Evolutionary conservation across 257 asterid genomes (phyloP).

Genomic region (Nemophila menziesii): DNA sequence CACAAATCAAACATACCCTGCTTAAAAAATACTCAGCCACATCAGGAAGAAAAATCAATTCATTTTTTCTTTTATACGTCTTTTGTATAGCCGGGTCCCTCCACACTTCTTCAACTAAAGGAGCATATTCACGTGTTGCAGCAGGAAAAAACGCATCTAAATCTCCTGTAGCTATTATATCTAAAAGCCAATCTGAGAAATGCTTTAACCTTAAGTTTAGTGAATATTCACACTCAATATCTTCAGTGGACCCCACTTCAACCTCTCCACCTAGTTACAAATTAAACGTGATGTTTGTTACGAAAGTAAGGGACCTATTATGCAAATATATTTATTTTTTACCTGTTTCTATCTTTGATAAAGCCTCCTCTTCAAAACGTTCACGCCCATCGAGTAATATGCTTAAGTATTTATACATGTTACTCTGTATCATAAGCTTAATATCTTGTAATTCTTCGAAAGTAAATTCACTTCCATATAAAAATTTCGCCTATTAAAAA

Average conservation of each 20-base stretch:
- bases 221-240: slow-evolving; percentile 33
- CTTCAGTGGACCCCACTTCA: slow-evolving; percentile 19
- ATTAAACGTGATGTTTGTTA: neutral
- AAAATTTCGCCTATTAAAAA: slow-evolving; percentile 39
- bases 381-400: slow-evolving; percentile 51
- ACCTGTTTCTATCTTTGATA: slow-evolving; percentile 24
- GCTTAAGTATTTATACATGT: slow-evolving; percentile 40
- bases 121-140: slow-evolving; percentile 47
- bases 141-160: slow-evolving; percentile 34
- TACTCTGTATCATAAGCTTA: slow-evolving; percentile 44
- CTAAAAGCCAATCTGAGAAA: slow-evolving; percentile 48
- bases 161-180: slow-evolving; percentile 37
- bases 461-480: slow-evolving; percentile 31
- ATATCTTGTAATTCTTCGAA: slow-evolving; percentile 42
- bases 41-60: slow-evolving; percentile 40
- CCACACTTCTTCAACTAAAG: slow-evolving; percentile 49
- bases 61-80: slow-evolving; percentile 51
- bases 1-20: slow-evolving; percentile 28
- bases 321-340: no score
- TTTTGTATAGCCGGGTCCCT: slow-evolving; percentile 64
- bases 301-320: neutral
- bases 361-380: slow-evolving; percentile 47
- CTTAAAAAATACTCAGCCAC: slow-evolving; percentile 53
- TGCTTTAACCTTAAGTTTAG: slow-evolving; percentile 29
- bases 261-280: slow-evolving; percentile 16